These are phyloP conservation scores for Alloteropsis semialata DNA, from an alignment of 176 grass and related monocot species.

Conservation along the genomic window DNA sequence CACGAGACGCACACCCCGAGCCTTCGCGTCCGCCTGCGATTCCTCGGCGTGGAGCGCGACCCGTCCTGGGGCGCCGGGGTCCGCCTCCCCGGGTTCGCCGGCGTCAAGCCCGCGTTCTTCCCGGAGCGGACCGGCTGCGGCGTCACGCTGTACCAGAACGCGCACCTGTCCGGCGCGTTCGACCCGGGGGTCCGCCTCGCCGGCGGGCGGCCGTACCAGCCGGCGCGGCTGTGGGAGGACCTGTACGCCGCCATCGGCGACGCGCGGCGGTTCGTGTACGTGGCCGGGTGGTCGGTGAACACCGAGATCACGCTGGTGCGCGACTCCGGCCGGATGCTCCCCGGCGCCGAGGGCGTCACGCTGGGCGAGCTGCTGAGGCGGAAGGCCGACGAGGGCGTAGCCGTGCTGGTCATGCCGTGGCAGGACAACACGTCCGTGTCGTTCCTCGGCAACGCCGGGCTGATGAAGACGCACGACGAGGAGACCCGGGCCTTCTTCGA, in stretches of 20 bases:
- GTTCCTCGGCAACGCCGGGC: constrained; percentile 59
- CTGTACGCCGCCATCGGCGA: constrained; percentile 53
- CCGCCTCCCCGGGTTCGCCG: constrained; percentile 22
- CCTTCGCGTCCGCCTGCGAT: constrained; percentile 47
- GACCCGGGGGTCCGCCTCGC: constrained; percentile 40
- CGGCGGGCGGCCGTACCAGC: constrained; percentile 32
- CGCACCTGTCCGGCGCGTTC: constrained; percentile 55
- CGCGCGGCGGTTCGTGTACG: constrained; percentile 75
- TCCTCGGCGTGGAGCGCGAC: constrained; percentile 39
- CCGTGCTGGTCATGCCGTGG: constrained; percentile 91
- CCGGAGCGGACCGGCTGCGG: constrained; percentile 50
- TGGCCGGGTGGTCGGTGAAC: constrained; percentile 76
- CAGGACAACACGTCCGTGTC: constrained; percentile 79
- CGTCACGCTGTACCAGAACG: constrained; percentile 78
- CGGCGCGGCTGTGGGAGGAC: constrained; percentile 71
- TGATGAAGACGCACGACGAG: constrained; percentile 89
- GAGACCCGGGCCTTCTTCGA: constrained; percentile 68
- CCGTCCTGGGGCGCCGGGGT: constrained; percentile 62
- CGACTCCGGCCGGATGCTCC: constrained; percentile 50
- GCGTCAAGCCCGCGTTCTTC: constrained; percentile 58
- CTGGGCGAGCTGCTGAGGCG: constrained; percentile 69
- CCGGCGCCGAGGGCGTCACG: constrained; percentile 57
- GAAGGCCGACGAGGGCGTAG: constrained; percentile 82
- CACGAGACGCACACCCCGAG: constrained; percentile 35
- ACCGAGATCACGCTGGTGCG: constrained; percentile 64